Percentiles rank a stretch among this genome's conserved stretches.
phyloP scores from a whole-genome alignment of 495 filamentous ascomycete genomes.

The Xylaria flabelliformis region DNA sequence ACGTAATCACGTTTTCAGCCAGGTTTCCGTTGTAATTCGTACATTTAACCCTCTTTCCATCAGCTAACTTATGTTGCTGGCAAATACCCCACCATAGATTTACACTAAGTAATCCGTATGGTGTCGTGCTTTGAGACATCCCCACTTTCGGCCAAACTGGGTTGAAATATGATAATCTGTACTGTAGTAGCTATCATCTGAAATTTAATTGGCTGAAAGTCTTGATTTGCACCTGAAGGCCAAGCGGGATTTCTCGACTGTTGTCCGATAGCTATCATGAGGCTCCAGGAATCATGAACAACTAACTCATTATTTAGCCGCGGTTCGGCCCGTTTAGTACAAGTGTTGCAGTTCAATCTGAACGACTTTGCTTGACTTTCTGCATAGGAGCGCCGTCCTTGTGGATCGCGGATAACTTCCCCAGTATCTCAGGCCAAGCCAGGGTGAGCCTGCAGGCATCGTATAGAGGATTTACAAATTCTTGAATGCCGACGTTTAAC shows the following conservation, averaged over 20 bases:
- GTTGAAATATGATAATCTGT: background rate
- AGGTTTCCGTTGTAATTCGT: no score
- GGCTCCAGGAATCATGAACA: background rate
- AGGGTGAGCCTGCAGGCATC: conserved; percentile 8
- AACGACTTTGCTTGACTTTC: background rate
- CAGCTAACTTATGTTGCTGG: background rate
- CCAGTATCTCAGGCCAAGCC: background rate
- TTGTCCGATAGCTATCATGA: background rate
- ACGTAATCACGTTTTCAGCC: no score
- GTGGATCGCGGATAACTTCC: background rate
- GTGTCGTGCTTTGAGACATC: background rate
- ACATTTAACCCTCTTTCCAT: background rate
- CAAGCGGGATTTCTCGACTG: conserved; percentile 1
- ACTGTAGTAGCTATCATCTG: background rate
- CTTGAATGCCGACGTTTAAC: conserved; percentile 9
- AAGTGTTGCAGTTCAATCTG: background rate
- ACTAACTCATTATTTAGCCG: conserved; percentile 1
- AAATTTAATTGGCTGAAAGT: background rate
- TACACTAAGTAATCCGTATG: no score
- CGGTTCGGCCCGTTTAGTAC: conserved; percentile 2
- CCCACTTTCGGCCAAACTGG: background rate
- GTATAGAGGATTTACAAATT: conserved; percentile 11
- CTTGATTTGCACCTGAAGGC: background rate
- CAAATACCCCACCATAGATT: background rate
- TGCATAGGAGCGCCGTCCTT: background rate